phyloP scores from a whole-genome alignment of 768 basidiomycete genomes.

The Panaeolus cyanescens region DNA sequence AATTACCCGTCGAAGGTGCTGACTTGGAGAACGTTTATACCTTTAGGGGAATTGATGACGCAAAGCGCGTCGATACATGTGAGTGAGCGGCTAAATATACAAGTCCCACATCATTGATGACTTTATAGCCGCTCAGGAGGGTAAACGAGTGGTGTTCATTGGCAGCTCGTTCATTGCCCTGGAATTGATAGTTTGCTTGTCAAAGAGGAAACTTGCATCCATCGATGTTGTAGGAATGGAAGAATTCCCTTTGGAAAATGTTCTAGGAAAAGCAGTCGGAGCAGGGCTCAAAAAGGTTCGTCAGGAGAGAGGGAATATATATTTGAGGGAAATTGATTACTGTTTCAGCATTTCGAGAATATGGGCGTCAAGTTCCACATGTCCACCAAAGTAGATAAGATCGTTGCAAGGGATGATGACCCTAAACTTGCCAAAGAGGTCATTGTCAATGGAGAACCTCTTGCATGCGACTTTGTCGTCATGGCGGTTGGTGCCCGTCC shows the following conservation, averaged over 20 bases:
- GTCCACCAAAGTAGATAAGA: conserved; percentile 65
- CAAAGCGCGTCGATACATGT: conserved; percentile 74
- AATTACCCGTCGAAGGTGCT: conserved; percentile 75
- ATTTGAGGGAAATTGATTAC: neutral
- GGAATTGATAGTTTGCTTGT: conserved; percentile 81
- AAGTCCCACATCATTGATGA: neutral
- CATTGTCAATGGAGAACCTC: conserved; percentile 59
- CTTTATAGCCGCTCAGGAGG: conserved; percentile 60
- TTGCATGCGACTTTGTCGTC: conserved; percentile 77
- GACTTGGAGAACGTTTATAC: conserved; percentile 78
- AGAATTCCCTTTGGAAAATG: conserved; percentile 75
- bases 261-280: conserved; percentile 82
- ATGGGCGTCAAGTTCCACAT: conserved; percentile 88
- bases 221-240: conserved; percentile 87
- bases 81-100: conserved; percentile 13
- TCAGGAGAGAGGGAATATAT: neutral
- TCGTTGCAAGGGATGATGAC: conserved; percentile 56
- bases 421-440: conserved; percentile 62
- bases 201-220: conserved; percentile 74
- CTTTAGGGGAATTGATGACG: conserved; percentile 68
- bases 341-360: conserved; percentile 68
- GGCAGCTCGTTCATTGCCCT: conserved; percentile 92
- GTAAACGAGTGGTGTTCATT: conserved; percentile 78
- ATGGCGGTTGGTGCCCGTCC: conserved; percentile 89
- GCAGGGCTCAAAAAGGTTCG: conserved; percentile 72